phyloP scores from a whole-genome alignment of 768 basidiomycete species.

The Sarcomyxa edulis region DNA sequence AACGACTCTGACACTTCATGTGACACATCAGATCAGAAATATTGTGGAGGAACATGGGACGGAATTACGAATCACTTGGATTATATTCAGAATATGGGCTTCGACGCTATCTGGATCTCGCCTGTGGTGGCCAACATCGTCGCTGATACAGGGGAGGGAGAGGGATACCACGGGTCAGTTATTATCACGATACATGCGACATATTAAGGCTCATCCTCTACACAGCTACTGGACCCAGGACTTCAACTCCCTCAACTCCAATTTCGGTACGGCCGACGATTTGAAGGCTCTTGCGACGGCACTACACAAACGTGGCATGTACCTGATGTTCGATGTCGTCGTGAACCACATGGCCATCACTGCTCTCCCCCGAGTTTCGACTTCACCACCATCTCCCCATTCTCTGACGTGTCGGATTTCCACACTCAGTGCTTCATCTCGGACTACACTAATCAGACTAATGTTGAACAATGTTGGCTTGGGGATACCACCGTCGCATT shows the following conservation, averaged over 20 bases:
- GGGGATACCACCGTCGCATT: slow-evolving; percentile 62
- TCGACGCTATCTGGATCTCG: slow-evolving; percentile 75
- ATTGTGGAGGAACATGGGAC: slow-evolving; percentile 70
- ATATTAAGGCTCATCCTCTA: not conserved
- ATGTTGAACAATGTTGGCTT: slow-evolving; percentile 65
- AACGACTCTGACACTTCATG: slow-evolving; percentile 40
- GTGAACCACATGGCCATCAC: slow-evolving; percentile 46
- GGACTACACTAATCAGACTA: slow-evolving; percentile 54
- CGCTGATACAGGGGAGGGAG: slow-evolving; percentile 54
- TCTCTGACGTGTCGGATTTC: slow-evolving; percentile 27
- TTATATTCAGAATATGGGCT: slow-evolving; percentile 69
- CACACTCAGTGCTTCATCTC: slow-evolving; percentile 67
- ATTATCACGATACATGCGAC: not conserved
- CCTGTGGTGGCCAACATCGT: slow-evolving; percentile 62
- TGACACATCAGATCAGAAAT: slow-evolving; percentile 45
- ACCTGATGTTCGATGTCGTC: slow-evolving; percentile 72
- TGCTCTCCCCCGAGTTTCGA: slow-evolving; percentile 19
- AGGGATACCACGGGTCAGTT: slow-evolving; percentile 70
- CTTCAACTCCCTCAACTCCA: slow-evolving; percentile 56
- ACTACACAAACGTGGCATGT: slow-evolving; percentile 57
- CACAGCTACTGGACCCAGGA: slow-evolving; percentile 41
- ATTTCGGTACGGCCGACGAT: slow-evolving; percentile 70
- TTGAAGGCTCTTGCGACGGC: slow-evolving; percentile 61
- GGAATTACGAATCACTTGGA: slow-evolving; percentile 59
- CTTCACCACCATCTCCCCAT: no score